phyloP scores from a whole-genome alignment of 305 asterid species.

The Rubia balearica region DNA sequence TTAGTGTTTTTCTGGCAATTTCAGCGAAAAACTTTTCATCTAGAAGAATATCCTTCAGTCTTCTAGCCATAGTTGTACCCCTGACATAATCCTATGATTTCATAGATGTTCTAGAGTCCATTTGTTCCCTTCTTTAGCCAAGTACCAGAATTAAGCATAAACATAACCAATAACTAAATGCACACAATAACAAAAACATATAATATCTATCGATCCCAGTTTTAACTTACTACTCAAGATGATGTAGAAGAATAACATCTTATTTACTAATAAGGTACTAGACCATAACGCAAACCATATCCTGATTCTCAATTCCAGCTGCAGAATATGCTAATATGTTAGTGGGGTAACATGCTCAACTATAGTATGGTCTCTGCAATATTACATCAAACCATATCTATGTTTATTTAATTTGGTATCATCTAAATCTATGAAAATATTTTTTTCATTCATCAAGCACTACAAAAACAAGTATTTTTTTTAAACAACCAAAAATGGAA shows the following conservation, averaged over 20 bases:
- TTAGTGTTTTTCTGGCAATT: slow-evolving; percentile 48
- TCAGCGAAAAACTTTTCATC: slow-evolving; percentile 65
- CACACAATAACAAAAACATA: neutral
- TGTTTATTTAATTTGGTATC: neutral
- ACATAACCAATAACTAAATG: slow-evolving; percentile 2
- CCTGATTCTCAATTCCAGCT: neutral
- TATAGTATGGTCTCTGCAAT: neutral
- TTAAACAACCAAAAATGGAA: neutral
- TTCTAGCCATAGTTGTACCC: slow-evolving; percentile 58
- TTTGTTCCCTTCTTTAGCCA: slow-evolving; percentile 64
- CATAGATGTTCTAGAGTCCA: slow-evolving; percentile 48
- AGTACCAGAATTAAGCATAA: slow-evolving; percentile 46
- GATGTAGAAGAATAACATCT: neutral
- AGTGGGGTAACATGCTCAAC: neutral
- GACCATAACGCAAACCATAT: neutral
- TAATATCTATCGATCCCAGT: neutral
- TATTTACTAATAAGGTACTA: neutral
- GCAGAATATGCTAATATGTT: neutral
- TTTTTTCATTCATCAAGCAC: neutral
- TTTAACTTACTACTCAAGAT: neutral
- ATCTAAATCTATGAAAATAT: neutral
- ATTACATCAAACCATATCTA: neutral
- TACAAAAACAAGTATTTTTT: neutral
- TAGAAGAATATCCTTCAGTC: slow-evolving; percentile 39
- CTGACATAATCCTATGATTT: slow-evolving; percentile 56